Conservation (phyloP, 148 eudicot genomes). For the Silene latifolia region DNA sequence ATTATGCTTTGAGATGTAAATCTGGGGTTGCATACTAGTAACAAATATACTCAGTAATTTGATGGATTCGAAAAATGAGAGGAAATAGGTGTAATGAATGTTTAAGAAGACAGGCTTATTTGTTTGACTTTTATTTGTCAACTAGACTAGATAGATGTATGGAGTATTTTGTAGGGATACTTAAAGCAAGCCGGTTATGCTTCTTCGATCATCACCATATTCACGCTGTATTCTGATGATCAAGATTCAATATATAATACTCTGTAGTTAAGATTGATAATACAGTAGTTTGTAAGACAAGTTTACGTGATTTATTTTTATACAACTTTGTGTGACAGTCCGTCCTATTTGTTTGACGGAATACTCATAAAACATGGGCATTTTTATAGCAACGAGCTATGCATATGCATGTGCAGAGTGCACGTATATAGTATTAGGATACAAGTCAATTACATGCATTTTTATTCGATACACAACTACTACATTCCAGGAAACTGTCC, state of each 20-base stretch:
- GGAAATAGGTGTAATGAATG: not conserved
- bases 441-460: constrained; percentile 7
- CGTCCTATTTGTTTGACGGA: too few species aligned
- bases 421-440: constrained; percentile 23
- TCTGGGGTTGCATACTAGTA: constrained; percentile 23
- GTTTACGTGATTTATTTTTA: too few species aligned
- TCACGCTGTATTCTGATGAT: too few species aligned
- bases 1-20: constrained; percentile 9
- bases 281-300: too few species aligned
- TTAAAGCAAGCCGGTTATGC: not conserved
- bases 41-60: constrained; percentile 26
- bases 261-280: too few species aligned
- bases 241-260: too few species aligned
- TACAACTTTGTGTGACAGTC: too few species aligned
- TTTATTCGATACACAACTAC: too few species aligned
- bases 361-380: too few species aligned
- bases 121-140: constrained; percentile 6
- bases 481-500: constrained; percentile 13
- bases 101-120: constrained; percentile 10
- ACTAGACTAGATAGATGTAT: not conserved
- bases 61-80: not conserved
- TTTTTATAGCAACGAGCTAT: constrained; percentile 16
- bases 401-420: constrained; percentile 14
- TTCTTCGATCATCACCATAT: not conserved
- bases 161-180: not conserved